These are phyloP conservation scores for Lippia alba DNA, from an alignment of 305 asterid genomes.

Conservation along the genomic window DNA sequence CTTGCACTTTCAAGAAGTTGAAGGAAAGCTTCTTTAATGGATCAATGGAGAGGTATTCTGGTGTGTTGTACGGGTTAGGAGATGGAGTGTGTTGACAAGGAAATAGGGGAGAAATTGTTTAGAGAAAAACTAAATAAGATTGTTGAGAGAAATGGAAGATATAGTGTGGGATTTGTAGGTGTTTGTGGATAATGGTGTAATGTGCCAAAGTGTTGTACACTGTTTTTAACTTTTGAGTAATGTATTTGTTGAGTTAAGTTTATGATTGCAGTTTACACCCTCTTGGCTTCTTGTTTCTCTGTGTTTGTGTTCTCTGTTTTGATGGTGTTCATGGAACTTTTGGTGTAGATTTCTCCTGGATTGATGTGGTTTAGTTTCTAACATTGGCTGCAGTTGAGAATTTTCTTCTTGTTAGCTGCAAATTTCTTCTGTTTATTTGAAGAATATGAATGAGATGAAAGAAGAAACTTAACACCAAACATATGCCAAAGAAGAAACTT, in stretches of 20 bases:
- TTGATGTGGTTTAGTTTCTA: no score
- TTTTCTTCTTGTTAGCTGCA: no score
- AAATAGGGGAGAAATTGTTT: background rate
- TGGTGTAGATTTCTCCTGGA: no score
- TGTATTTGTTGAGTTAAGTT: slow-evolving; percentile 24
- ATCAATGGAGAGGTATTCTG: slow-evolving; percentile 63
- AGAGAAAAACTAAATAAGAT: background rate
- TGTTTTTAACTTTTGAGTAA: slow-evolving; percentile 2
- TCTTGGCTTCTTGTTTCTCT: slow-evolving; percentile 9
- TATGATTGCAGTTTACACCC: no score
- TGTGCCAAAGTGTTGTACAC: slow-evolving; percentile 34
- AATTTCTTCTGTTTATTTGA: no score
- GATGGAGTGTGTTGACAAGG: slow-evolving; percentile 49
- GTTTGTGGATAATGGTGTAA: slow-evolving; percentile 10
- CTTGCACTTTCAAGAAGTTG: slow-evolving; percentile 65
- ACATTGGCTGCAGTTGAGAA: no score
- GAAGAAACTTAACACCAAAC: no score
- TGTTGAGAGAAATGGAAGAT: background rate
- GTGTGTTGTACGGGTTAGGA: slow-evolving; percentile 68
- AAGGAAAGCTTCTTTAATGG: slow-evolving; percentile 63
- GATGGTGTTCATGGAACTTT: background rate
- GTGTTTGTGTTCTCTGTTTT: background rate
- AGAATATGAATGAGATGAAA: no score
- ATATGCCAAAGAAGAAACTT: no score
- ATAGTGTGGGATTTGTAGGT: slow-evolving; percentile 24